phyloP scores from a whole-genome alignment of 257 asterid genomes.

The Nyctanthes arbortristis region DNA sequence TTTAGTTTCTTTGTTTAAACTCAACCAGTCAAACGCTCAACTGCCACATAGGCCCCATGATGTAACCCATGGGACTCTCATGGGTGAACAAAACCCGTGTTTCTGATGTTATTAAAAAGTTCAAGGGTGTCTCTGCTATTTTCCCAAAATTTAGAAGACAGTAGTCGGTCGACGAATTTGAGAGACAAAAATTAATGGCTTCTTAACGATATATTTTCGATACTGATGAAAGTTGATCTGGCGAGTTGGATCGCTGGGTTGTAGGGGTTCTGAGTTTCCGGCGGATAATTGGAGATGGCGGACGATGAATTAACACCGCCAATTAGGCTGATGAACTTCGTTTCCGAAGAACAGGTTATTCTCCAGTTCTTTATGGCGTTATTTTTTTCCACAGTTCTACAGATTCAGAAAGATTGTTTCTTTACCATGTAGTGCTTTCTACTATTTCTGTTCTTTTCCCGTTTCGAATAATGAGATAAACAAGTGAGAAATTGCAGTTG shows the following conservation, averaged over 20 bases:
- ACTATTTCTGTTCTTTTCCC: neutral
- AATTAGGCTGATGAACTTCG: constrained; percentile 80
- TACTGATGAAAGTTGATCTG: neutral
- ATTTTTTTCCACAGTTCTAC: neutral
- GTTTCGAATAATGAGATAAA: neutral
- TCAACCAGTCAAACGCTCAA: too few relatives aligned
- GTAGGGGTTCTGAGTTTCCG: neutral
- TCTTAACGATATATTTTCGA: too few relatives aligned
- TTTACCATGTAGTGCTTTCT: neutral
- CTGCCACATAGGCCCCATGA: too few relatives aligned
- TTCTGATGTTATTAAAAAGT: too few relatives aligned
- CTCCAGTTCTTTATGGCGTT: neutral
- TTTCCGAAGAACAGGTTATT: constrained; percentile 82
- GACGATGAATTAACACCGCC: constrained; percentile 59
- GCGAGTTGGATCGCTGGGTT: neutral
- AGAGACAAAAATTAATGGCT: too few relatives aligned
- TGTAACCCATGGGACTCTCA: too few relatives aligned
- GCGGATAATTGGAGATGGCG: constrained; percentile 37
- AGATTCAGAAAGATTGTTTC: neutral
- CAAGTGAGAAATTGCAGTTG: constrained; percentile 46
- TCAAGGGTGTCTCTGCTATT: too few relatives aligned
- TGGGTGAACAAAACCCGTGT: too few relatives aligned
- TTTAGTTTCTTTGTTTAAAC: too few relatives aligned
- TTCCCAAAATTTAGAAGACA: too few relatives aligned
- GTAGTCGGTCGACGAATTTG: too few relatives aligned